Evolutionary conservation across 352 stramenopile species (phyloP).

Genomic region (Blastocystis sp.): DNA sequence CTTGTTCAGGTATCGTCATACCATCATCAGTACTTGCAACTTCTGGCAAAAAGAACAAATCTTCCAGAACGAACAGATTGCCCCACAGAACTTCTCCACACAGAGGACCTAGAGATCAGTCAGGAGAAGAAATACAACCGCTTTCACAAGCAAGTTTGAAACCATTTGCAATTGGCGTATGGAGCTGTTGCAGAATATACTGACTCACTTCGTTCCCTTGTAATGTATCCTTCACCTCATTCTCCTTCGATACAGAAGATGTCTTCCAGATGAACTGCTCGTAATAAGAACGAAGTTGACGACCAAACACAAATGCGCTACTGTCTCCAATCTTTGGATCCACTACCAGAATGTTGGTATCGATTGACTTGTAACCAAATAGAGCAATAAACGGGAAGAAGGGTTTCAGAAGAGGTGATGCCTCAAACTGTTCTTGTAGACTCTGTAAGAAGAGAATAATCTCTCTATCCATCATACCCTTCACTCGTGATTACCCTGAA

Average conservation of each 20-base stretch:
- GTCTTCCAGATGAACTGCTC: neutral
- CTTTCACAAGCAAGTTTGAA: constrained; percentile 73
- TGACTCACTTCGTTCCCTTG: neutral
- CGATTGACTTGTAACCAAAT: constrained; percentile 15
- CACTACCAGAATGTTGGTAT: constrained; percentile 26
- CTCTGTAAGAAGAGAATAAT: neutral
- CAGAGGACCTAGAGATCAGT: constrained; percentile 73
- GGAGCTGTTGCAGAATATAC: constrained; percentile 29
- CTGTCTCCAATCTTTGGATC: neutral
- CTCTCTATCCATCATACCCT: neutral
- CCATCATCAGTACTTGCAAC: neutral
- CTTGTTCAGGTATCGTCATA: neutral
- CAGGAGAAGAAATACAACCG: neutral
- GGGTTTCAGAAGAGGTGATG: constrained; percentile 3
- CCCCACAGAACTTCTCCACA: constrained; percentile 81
- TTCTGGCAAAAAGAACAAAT: constrained; percentile 70
- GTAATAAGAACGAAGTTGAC: neutral
- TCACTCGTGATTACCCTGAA: neutral
- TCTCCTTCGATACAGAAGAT: neutral
- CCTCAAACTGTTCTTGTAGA: neutral
- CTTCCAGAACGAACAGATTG: constrained; percentile 78
- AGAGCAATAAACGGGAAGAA: neutral
- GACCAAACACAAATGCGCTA: neutral
- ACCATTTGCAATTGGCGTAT: constrained; percentile 75
- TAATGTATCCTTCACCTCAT: constrained; percentile 42